Evolutionary conservation across 176 grass and related monocot species (phyloP), one percentile per base, ranked within the genome.

Genomic region (Urochloa ruziziensis): DNA sequence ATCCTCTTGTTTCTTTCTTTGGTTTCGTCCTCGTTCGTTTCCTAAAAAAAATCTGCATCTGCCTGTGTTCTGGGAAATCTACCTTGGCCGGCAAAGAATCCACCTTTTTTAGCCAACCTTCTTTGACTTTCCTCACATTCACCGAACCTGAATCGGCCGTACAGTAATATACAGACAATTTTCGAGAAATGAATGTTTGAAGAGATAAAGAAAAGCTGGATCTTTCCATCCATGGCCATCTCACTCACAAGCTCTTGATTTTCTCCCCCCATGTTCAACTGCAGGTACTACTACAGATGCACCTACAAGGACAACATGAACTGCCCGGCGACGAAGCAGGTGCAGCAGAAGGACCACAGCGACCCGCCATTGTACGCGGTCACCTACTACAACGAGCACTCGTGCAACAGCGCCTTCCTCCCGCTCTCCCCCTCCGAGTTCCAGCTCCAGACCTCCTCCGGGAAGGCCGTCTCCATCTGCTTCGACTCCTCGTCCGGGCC

Each of bases 231-330:
- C 28, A 2, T 82, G 73, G 23, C 23, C 62, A 32, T 76, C 29
- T 46, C 61, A 52, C 74, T 74, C 43, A 46, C 34, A 65, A 57
- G 56, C 56, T 63, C 5, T 60, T 34, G 40, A 23, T 17, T 48
- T 48, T 8, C 43, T 32, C 44, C 2, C 56, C n/a, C 36, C 27
- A 10, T 37, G 24, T 28, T 42, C 1, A 3, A 9, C n/a, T 61
- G 73, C 85, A 91, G 90, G 72, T 91, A 88, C 32, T 91, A 91
- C 56, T 91, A 91, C 86, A 88, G 90, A 69, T 91, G 90, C 86
- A 88, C 90, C 81, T 91, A 91, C 66, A 91, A 88, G 32, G 90
- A 88, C 64, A 88, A 91, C 77, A 87, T 85, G 82, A 88, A 85
- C 34, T 91, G 90, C 82, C 85, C 81, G 21, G 90, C 90, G 0